phyloP scores from a whole-genome alignment of 2,329 filamentous ascomycete genomes.

The Drechslerella stenobrocha region DNA sequence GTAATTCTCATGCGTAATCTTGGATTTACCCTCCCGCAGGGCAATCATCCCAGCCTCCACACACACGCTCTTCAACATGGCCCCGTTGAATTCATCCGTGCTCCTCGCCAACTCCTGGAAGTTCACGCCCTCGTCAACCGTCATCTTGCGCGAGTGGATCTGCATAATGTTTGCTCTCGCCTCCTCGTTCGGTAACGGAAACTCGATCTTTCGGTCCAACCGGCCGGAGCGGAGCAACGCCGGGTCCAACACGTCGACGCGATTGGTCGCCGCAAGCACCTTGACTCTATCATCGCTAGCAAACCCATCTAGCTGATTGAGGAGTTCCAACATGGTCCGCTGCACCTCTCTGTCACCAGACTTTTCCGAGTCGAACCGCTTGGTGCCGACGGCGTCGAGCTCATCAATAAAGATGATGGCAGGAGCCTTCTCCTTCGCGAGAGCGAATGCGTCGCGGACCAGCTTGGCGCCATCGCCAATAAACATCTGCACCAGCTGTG shows the following conservation, averaged over 20 bases:
- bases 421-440: slow-evolving; percentile 97
- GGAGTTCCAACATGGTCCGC: slow-evolving; percentile 95
- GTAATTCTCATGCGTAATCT: slow-evolving; percentile 97
- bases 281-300: slow-evolving; percentile 96
- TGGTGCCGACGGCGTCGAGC: slow-evolving; percentile 95
- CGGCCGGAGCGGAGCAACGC: slow-evolving; percentile 88
- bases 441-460: slow-evolving; percentile 93
- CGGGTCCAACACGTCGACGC: slow-evolving; percentile 89
- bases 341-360: slow-evolving; percentile 97
- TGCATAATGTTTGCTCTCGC: slow-evolving; percentile 94
- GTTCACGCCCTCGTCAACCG: slow-evolving; percentile 87
- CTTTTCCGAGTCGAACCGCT: slow-evolving; percentile 98
- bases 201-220: slow-evolving; percentile 96
- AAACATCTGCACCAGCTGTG: slow-evolving; percentile 99
- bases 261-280: slow-evolving; percentile 90
- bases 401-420: slow-evolving; percentile 99
- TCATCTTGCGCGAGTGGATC: slow-evolving; percentile 99
- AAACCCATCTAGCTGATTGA: slow-evolving; percentile 98
- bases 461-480: slow-evolving; percentile 98
- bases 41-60: slow-evolving; percentile 99
- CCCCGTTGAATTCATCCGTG: slow-evolving; percentile 97
- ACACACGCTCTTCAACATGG: slow-evolving; percentile 96
- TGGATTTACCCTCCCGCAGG: slow-evolving; percentile 86
- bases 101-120: slow-evolving; percentile 94
- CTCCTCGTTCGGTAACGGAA: slow-evolving; percentile 96